Evolutionary conservation across 78 protist genomes (phyloP), one percentile per base, ranked within the genome.

Genomic region (Parvularia atlantis): DNA sequence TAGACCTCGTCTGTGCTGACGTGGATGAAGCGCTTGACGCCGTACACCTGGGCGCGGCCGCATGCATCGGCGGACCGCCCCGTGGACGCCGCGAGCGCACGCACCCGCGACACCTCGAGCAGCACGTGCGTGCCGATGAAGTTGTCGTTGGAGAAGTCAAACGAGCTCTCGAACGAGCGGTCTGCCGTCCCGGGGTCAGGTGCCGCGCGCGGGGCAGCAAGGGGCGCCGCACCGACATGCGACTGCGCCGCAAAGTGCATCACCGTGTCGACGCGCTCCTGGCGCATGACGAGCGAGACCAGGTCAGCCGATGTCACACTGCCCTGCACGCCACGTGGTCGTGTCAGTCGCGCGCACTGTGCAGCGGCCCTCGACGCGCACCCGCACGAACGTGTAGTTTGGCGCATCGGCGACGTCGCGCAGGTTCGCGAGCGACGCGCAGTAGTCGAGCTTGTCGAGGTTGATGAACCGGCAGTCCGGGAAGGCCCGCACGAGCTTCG

Each of bases 1-100:
- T 95, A 95, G 30, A 95, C 98, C 76, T 95, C 98, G 73, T 95
- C 98, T 1, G 98, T 93, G 40, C 85, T 69, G 33, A 93, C 91
- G 79, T 93, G 94, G 17, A 95, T 71, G 62, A 95, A 95, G 33
- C 93, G 89, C 69, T 68, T 24, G 36, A 93, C 28, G n/a, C n/a
- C n/a, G n/a, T n/a, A n/a, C n/a, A n/a, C n/a, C n/a, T n/a, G n/a
- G n/a, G 17, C 54, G 24, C n/a, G n/a, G n/a, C n/a, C n/a, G n/a
- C n/a, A n/a, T n/a, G n/a, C n/a, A n/a, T n/a, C n/a, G n/a, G n/a
- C n/a, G n/a, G n/a, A n/a, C n/a, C n/a, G n/a, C n/a, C n/a, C n/a
- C n/a, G n/a, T n/a, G n/a, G n/a, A n/a, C 33, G 0, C 24, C 10
- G 24, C 54, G 28, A 33, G 77, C 56, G 17, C 66, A 70, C 31